Percentiles rank a stretch among this genome's conserved stretches.
These are phyloP conservation scores for Neonectria ditissima DNA, from an alignment of 2,329 filamentous ascomycete species.

Conservation along the genomic window DNA sequence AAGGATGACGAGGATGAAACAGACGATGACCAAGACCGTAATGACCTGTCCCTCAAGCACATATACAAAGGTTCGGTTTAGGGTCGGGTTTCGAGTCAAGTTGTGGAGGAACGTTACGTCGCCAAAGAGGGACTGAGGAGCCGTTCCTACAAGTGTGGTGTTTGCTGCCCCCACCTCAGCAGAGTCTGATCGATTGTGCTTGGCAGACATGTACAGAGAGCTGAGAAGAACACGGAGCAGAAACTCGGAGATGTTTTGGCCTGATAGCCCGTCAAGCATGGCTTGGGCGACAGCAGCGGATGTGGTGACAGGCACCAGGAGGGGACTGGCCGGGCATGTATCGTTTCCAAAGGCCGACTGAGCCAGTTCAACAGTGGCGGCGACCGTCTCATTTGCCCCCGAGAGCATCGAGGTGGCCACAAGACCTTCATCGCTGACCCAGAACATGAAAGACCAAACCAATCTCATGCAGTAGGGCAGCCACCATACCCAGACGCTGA, in stretches of 20 bases:
- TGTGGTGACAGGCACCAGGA: conserved; percentile 49
- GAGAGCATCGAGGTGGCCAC: conserved; percentile 50
- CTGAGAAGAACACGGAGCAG: conserved; percentile 47
- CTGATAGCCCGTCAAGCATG: conserved; percentile 45
- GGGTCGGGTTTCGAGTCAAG: conserved; percentile 73
- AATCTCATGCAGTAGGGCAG: conserved; percentile 92
- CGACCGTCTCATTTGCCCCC: conserved; percentile 41
- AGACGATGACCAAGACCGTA: conserved; percentile 89
- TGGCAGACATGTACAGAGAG: conserved; percentile 44
- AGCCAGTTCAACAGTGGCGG: conserved; percentile 46
- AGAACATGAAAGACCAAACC: conserved; percentile 94
- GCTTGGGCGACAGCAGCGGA: conserved; percentile 47
- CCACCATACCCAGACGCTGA: conserved; percentile 87
- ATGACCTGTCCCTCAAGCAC: conserved; percentile 94
- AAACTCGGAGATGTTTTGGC: conserved; percentile 49
- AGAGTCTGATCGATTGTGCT: conserved; percentile 37
- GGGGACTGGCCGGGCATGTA: conserved; percentile 52
- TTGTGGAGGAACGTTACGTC: conserved; percentile 68
- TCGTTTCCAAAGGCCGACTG: conserved; percentile 44
- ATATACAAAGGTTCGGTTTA: conserved; percentile 85
- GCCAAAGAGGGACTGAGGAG: conserved; percentile 60
- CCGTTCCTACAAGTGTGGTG: conserved; percentile 16
- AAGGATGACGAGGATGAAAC: conserved; percentile 95
- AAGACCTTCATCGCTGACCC: conserved; percentile 85
- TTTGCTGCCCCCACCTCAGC: conserved; percentile 24